Evolutionary conservation across 805 yeast genomes (phyloP).

Genomic region (Candida coquimbonensis): DNA sequence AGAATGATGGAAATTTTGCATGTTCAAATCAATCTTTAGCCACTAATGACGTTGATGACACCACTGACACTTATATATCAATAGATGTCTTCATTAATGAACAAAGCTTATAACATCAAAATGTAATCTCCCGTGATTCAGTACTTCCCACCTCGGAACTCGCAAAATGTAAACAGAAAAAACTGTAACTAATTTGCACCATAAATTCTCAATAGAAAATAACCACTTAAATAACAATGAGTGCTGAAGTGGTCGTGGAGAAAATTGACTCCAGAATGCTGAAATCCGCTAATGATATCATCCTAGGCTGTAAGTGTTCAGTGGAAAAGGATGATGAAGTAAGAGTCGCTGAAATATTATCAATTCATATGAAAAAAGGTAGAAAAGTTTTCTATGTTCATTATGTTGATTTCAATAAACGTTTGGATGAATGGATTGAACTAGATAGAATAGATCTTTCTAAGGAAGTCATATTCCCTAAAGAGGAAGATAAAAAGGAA

Average conservation of each 20-base stretch:
- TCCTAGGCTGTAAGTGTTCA: conserved; percentile 75
- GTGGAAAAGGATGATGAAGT: conserved; percentile 76
- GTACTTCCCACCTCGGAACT: too few relatives aligned
- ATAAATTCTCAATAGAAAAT: too few relatives aligned
- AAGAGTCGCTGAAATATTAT: conserved; percentile 79
- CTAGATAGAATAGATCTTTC: conserved; percentile 63
- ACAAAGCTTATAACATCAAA: too few relatives aligned
- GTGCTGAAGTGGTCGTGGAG: background rate
- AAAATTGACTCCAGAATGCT: conserved; percentile 20
- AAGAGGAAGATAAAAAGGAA: conserved; percentile 36
- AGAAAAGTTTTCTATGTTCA: conserved; percentile 84
- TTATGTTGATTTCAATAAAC: conserved; percentile 88
- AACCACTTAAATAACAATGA: background rate
- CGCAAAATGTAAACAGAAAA: too few relatives aligned
- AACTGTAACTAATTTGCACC: too few relatives aligned
- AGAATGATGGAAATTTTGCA: conserved; percentile 7
- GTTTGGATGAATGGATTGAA: conserved; percentile 92
- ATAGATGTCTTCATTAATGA: too few relatives aligned
- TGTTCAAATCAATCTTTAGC: background rate
- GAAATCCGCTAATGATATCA: conserved; percentile 40
- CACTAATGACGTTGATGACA: background rate
- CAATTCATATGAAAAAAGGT: conserved; percentile 67
- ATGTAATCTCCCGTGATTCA: too few relatives aligned
- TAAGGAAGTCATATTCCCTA: conserved; percentile 68
- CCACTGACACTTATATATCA: too few relatives aligned